Evolutionary conservation across 2,329 filamentous ascomycete species (phyloP), one percentile per base, ranked within the genome.

Genomic region (Aplosporella prunicola): DNA sequence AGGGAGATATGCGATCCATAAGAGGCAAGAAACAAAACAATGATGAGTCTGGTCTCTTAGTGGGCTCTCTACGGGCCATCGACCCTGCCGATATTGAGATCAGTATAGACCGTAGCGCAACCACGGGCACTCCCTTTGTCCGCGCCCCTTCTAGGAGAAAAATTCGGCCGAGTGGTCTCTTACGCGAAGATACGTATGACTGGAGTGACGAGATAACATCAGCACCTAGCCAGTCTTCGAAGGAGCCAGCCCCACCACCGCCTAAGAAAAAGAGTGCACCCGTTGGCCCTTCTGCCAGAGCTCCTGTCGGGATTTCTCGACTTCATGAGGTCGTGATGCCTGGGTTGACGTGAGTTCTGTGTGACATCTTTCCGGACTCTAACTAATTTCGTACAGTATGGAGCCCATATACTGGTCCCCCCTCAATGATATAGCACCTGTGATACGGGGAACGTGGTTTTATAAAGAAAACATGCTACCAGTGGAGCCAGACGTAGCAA

Each of bases 381-480:
- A 22, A 22, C 30, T 30, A 20, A 29, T 20, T 4, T 4, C 15
- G 20, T n/a, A 22, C 18, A 32, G 27, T 11, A 39, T 40, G 38
- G 38, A 35, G 22, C 38, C 38, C 7, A 40, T 40, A 42, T 98
- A 98, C 56, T 98, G 91, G 91, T 88, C 82, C 13, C 89, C 91
- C 6, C 73, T 96, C 20, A 87, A 93, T 50, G 91, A 96, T 52
- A 74, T 93, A 20, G 81, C 85, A 5, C 69, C 78, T 23, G 87
- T 96, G 2, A 71, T 82, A 40, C 73, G 91, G 46, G 87, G 83
- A 1, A 96, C 89, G 1, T 98, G 91, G 91, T 98, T 98, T 57
- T 96, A 96, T 60, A 82, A 82, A 63, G 88, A 95, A 53, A 89
- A 82, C 1, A 94, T 96, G 87, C 67, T 84, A 41, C 91, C 91